These are phyloP conservation scores for Stromatinia cepivora DNA, from an alignment of 2,329 filamentous ascomycete genomes.

Conservation along the genomic window DNA sequence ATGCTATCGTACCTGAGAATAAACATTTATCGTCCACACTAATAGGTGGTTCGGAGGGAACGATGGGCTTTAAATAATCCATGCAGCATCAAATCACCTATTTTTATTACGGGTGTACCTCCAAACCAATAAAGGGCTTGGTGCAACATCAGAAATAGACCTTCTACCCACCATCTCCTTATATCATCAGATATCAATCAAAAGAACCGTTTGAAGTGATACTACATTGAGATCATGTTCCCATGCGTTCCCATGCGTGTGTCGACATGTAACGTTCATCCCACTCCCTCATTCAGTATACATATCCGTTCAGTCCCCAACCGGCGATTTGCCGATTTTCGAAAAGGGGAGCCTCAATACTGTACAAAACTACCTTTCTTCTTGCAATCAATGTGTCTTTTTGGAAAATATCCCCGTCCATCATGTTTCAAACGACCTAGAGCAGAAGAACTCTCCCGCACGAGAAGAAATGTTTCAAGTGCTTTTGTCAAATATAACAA, in stretches of 20 bases:
- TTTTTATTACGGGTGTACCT: not conserved
- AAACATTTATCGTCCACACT: not conserved
- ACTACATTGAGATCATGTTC: conserved; percentile 20
- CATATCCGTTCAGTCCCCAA: not conserved
- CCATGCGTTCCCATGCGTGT: conserved; percentile 7
- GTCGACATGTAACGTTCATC: not conserved
- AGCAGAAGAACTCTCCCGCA: not conserved
- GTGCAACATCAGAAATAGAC: conserved; percentile 1
- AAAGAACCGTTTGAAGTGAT: conserved; percentile 3
- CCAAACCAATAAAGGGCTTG: not conserved
- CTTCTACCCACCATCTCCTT: not conserved
- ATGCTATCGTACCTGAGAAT: not conserved
- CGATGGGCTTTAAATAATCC: conserved; percentile 9
- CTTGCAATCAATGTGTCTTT: not conserved
- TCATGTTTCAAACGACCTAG: not conserved
- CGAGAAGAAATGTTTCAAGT: conserved; percentile 11
- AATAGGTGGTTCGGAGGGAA: not conserved
- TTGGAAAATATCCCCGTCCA: not conserved
- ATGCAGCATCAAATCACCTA: conserved; percentile 8
- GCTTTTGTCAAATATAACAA: not conserved
- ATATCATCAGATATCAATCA: conserved; percentile 9
- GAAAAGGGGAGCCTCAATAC: not conserved
- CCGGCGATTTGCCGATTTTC: not conserved
- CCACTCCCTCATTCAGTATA: not conserved
- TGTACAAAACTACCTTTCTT: too few species aligned